These are phyloP conservation scores for Diaporthe sp. DNA, from an alignment of 2,329 filamentous ascomycete genomes.

Conservation along the genomic window DNA sequence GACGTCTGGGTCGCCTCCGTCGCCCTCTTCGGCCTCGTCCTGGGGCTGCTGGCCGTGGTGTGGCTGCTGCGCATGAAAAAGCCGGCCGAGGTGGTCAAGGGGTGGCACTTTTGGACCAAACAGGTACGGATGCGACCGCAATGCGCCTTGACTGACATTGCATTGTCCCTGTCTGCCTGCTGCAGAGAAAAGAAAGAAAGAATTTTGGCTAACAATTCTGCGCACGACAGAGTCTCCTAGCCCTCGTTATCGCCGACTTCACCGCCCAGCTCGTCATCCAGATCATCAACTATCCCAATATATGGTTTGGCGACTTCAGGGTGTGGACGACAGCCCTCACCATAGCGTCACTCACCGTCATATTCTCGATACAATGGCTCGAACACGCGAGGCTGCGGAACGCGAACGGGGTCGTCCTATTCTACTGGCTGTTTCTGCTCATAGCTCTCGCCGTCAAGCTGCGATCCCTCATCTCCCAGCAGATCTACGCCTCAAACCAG, in stretches of 20 bases:
- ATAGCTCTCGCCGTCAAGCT: slow-evolving; percentile 86
- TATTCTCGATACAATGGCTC: slow-evolving; percentile 86
- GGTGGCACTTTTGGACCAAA: slow-evolving; percentile 95
- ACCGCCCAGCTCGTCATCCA: slow-evolving; percentile 82
- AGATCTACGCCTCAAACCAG: slow-evolving; percentile 75
- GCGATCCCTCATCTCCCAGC: slow-evolving; percentile 85
- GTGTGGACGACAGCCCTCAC: slow-evolving; percentile 85
- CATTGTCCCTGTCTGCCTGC: not conserved
- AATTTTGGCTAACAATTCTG: slow-evolving; percentile 39
- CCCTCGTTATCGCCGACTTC: slow-evolving; percentile 76
- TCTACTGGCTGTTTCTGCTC: slow-evolving; percentile 92
- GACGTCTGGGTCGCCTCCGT: slow-evolving; percentile 89
- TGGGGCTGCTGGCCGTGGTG: slow-evolving; percentile 84
- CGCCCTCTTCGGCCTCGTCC: slow-evolving; percentile 82
- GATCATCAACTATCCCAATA: slow-evolving; percentile 75
- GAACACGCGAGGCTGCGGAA: slow-evolving; percentile 88
- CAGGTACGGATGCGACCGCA: slow-evolving; percentile 68
- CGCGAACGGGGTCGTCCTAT: slow-evolving; percentile 88
- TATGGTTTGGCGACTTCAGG: slow-evolving; percentile 86
- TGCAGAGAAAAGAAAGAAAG: not conserved
- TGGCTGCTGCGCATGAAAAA: slow-evolving; percentile 81
- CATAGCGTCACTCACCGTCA: slow-evolving; percentile 78
- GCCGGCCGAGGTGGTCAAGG: slow-evolving; percentile 77
- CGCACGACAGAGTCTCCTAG: slow-evolving; percentile 67
- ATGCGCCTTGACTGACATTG: no score